Evolutionary conservation across 345 rosid species (phyloP).

Genomic region (Bruguiera parviflora): DNA sequence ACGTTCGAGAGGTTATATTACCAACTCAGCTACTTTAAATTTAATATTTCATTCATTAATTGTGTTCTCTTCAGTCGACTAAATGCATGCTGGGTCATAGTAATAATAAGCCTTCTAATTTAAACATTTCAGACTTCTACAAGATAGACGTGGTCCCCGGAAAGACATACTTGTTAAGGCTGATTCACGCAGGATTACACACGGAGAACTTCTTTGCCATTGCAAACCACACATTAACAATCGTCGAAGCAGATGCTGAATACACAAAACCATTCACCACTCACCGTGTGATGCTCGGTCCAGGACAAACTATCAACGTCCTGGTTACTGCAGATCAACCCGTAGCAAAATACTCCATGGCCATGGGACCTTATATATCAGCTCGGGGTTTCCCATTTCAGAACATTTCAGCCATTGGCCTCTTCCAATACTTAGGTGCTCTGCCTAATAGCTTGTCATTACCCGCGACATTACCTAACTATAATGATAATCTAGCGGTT

Average conservation of each 20-base stretch:
- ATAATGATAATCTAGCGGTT: constrained; percentile 64
- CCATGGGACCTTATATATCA: constrained; percentile 79
- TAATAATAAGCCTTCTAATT: neutral
- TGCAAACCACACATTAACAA: constrained; percentile 69
- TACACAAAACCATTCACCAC: constrained; percentile 74
- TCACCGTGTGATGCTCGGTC: constrained; percentile 73
- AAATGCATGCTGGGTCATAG: too few species aligned
- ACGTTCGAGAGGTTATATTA: neutral
- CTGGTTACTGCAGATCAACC: constrained; percentile 77
- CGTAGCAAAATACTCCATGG: constrained; percentile 66
- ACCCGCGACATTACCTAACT: constrained; percentile 65
- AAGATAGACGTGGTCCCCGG: constrained; percentile 56
- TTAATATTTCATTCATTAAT: too few species aligned
- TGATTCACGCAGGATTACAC: constrained; percentile 77
- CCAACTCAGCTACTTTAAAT: neutral
- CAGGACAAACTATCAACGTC: constrained; percentile 84
- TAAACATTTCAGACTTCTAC: constrained; percentile 52
- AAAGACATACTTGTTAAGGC: constrained; percentile 68
- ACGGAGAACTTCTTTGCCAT: constrained; percentile 74
- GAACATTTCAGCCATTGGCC: constrained; percentile 53
- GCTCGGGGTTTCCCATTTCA: constrained; percentile 57
- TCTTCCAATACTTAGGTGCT: constrained; percentile 63
- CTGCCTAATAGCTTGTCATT: constrained; percentile 40
- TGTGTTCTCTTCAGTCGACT: too few species aligned
- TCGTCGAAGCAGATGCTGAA: constrained; percentile 81